These are phyloP conservation scores for Xanthoparmelia taractica DNA, from an alignment of 495 filamentous ascomycete genomes.

Conservation along the genomic window DNA sequence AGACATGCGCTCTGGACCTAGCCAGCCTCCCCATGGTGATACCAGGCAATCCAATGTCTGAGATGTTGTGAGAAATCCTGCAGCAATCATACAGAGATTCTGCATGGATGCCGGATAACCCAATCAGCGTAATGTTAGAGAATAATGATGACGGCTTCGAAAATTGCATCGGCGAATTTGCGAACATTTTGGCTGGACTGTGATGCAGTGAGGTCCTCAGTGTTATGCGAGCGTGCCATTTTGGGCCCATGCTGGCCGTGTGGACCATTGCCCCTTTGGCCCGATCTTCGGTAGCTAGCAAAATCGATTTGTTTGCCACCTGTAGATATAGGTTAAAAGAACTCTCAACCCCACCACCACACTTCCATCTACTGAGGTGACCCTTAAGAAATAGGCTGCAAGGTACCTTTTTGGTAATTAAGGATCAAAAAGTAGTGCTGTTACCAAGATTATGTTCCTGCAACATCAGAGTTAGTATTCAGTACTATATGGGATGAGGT, in stretches of 20 bases:
- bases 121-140: conserved; percentile 6
- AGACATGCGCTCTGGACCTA: conserved; percentile 13
- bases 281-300: not conserved
- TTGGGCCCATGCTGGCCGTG: not conserved
- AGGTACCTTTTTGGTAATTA: not conserved
- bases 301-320: not conserved
- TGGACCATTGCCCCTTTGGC: not conserved
- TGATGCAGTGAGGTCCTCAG: not conserved
- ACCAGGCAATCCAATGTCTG: conserved; percentile 3
- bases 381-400: not conserved
- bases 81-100: not conserved
- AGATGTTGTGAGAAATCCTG: not conserved
- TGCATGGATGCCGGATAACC: not conserved
- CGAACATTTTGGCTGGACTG: not conserved
- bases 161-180: not conserved
- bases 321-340: not conserved
- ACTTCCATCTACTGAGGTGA: not conserved
- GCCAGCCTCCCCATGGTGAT: conserved; percentile 11
- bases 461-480: conserved; percentile 17
- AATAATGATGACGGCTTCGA: conserved; percentile 3
- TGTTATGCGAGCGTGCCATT: not conserved
- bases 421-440: conserved; percentile 24
- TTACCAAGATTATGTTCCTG: conserved; percentile 82
- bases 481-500: not conserved
- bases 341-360: not conserved